Evolutionary conservation across 306 rosid species (phyloP), one percentile per base, ranked within the genome.

Genomic region (Notholithocarpus densiflorus): DNA sequence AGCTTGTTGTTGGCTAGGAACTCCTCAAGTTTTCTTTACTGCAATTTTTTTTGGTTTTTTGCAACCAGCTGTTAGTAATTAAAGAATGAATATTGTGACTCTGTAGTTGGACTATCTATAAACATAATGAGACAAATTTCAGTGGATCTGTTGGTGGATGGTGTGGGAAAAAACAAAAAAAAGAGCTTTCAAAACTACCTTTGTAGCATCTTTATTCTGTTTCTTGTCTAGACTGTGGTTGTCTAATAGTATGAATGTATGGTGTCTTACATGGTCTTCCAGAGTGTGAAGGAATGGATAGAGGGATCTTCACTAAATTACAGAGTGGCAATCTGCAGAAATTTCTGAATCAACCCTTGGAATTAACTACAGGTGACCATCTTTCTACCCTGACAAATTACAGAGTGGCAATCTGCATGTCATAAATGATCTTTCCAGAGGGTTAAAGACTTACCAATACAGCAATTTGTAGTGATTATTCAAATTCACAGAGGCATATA

Each of bases 321-420:
- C 82, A 56, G 54, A 78, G 83, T 69, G 91, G 93, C 52, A 80
- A 83, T 84, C 56, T 81, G 1, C 90, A 73, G 59, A 74, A 82
- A 74, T 65, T 74, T 79, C 78, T 82, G 62, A 82, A 60, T 80
- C 92, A 85, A 73, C 86, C 87, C 3, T 75, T 81, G 65, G 87
- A 84, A 82, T 73, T 72, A 26, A 84, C 84, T 66, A 40, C 88
- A 86, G 96, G 97, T 92, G 81, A 80, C 24, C 61, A 60, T 48
- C 75, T 69, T 81, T 68, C 81, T 71, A 73, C 70, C 62, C 48
- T 53, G 69, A 52, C 64, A 71, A 48, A 68, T 51, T 15, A 65
- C n/a, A n/a, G n/a, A n/a, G n/a, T n/a, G n/a, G n/a, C n/a, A n/a
- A n/a, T n/a, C n/a, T 62, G 79, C 51, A 71, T 78, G 34, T 37